Conservation (phyloP, 257 asterid species). For the Nicotiana knightiana region DNA sequence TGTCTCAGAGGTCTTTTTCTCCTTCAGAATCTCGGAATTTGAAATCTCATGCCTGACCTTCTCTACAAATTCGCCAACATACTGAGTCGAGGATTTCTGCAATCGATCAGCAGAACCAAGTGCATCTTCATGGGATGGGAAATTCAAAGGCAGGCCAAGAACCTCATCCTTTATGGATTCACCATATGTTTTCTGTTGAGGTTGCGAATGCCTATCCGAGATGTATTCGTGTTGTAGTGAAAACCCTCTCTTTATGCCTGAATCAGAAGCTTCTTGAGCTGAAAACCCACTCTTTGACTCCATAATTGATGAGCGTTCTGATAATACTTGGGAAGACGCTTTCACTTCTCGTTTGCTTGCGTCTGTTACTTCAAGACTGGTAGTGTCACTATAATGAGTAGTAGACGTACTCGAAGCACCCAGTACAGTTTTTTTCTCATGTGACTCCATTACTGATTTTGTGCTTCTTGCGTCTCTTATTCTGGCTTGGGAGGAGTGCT, state of each 20-base stretch:
- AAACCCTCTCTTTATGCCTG: slow-evolving; percentile 18
- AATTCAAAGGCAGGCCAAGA: slow-evolving; percentile 19
- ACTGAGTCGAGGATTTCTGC: slow-evolving; percentile 51
- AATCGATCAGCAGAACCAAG: slow-evolving; percentile 61
- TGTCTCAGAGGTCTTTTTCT: slow-evolving; percentile 33
- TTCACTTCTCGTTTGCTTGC: slow-evolving; percentile 24
- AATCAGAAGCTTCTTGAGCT: slow-evolving; percentile 26
- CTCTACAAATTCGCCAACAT: slow-evolving; percentile 54
- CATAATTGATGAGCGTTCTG: slow-evolving; percentile 19
- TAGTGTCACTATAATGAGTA: slow-evolving; percentile 25
- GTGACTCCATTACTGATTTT: slow-evolving; percentile 26
- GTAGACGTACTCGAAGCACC: slow-evolving; percentile 1
- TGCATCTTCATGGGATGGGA: slow-evolving; percentile 33
- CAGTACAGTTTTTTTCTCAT: slow-evolving; percentile 16
- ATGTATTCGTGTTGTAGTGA: slow-evolving; percentile 14
- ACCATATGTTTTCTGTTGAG: slow-evolving; percentile 18
- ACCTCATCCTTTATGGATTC: slow-evolving; percentile 20
- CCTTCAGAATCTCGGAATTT: slow-evolving; percentile 43
- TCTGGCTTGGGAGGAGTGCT: slow-evolving; percentile 21
- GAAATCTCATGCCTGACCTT: slow-evolving; percentile 46
- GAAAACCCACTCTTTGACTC: slow-evolving; percentile 21
- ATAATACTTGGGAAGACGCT: slow-evolving; percentile 25
- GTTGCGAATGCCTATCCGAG: slow-evolving; percentile 16
- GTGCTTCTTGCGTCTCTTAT: slow-evolving; percentile 18
- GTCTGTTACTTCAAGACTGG: slow-evolving; percentile 21